Percentiles rank a stretch among this genome's conserved stretches.
phyloP scores from a whole-genome alignment of 352 stramenopile genomes.

The Phytophthora nicotianae region DNA sequence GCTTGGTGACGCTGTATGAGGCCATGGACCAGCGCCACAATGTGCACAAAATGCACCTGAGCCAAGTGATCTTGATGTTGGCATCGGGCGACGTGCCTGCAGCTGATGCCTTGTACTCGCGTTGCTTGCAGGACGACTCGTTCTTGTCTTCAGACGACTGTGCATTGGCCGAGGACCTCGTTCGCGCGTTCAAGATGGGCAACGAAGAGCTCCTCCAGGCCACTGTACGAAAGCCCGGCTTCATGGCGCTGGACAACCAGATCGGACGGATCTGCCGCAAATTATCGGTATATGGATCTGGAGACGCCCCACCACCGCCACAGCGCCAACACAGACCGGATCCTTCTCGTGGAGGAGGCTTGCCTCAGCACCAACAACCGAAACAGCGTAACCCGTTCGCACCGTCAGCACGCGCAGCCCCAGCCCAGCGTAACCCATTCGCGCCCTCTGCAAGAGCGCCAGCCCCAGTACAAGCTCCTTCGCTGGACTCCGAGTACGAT shows the following conservation, averaged over 20 bases:
- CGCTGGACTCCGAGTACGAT: conserved; percentile 34
- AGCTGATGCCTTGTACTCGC: conserved; percentile 77
- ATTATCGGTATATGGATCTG: conserved; percentile 63
- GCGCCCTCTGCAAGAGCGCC: conserved; percentile 34
- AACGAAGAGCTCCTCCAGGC: conserved; percentile 77
- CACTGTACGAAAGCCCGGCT: conserved; percentile 75
- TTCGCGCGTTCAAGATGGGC: conserved; percentile 78
- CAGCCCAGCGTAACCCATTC: conserved; percentile 43
- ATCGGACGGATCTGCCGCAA: conserved; percentile 72
- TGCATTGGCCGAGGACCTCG: conserved; percentile 73
- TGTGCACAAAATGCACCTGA: conserved; percentile 78
- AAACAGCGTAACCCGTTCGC: conserved; percentile 41
- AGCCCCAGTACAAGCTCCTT: conserved; percentile 18
- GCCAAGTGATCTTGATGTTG: conserved; percentile 67
- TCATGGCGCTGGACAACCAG: conserved; percentile 82
- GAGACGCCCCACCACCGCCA: conserved; percentile 8
- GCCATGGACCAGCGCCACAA: conserved; percentile 73
- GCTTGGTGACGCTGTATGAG: conserved; percentile 59
- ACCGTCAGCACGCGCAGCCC: conserved; percentile 23
- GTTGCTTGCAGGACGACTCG: conserved; percentile 76
- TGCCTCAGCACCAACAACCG: conserved; percentile 25
- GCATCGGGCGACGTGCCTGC: conserved; percentile 68
- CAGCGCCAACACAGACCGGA: conserved; percentile 35
- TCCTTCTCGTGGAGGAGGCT: conserved; percentile 20
- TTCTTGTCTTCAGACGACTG: conserved; percentile 82